Evolutionary conservation across 805 yeast species (phyloP).

Genomic region (Suhomyces emberorum): DNA sequence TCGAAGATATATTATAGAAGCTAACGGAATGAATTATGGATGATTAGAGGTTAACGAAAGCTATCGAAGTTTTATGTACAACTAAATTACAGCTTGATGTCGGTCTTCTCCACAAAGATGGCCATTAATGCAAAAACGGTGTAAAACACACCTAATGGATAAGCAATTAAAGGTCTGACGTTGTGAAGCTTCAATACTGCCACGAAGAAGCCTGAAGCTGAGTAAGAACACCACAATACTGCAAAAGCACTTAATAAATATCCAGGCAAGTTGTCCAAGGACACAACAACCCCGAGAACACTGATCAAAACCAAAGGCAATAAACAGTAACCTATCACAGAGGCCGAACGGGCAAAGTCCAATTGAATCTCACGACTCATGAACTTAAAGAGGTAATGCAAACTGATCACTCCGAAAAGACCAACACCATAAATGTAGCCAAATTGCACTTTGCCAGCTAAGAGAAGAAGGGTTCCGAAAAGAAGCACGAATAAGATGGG

Average conservation of each 20-base stretch:
- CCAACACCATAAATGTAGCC: constrained; percentile 98
- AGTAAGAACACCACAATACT: constrained; percentile 86
- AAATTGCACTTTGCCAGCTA: constrained; percentile 93
- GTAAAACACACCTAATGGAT: constrained; percentile 88
- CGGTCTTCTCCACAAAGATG: constrained; percentile 57
- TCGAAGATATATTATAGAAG: too few relatives aligned
- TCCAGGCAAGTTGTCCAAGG: constrained; percentile 73
- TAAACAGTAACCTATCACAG: constrained; percentile 91
- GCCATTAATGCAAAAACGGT: constrained; percentile 95
- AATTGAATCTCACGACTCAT: constrained; percentile 70
- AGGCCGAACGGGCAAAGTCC: constrained; percentile 70
- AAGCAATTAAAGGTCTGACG: constrained; percentile 87
- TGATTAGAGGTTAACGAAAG: too few relatives aligned
- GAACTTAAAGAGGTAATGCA: constrained; percentile 79
- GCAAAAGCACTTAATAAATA: constrained; percentile 63
- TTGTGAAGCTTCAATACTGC: constrained; percentile 77
- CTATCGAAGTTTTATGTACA: too few relatives aligned
- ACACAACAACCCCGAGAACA: constrained; percentile 61
- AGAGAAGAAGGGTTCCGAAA: constrained; percentile 76
- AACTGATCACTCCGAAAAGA: constrained; percentile 78
- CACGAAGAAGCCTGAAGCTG: constrained; percentile 91
- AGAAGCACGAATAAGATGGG: constrained; percentile 85
- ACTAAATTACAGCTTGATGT: background rate
- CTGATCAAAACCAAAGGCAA: constrained; percentile 82
- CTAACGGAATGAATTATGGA: too few relatives aligned